phyloP scores from a whole-genome alignment of 768 basidiomycete genomes.

The Podaxis mareebaensis region DNA sequence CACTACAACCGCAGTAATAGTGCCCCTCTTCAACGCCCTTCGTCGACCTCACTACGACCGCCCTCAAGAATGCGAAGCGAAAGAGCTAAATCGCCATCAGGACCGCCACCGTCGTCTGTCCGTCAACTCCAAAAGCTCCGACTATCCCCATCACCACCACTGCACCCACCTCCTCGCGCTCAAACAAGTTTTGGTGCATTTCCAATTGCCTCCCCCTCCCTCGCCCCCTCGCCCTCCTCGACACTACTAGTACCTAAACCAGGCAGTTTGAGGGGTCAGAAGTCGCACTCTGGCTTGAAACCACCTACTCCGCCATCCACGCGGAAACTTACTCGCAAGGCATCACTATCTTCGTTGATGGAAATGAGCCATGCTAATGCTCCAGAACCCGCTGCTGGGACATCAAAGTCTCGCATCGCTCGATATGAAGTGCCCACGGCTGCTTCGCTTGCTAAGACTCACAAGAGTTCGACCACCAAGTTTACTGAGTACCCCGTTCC shows the following conservation, averaged over 20 bases:
- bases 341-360: constrained; percentile 68
- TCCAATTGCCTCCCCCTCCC: constrained; percentile 45
- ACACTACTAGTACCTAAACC: constrained; percentile 66
- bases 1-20: constrained; percentile 57
- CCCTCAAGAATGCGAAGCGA: constrained; percentile 62
- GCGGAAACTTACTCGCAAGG: constrained; percentile 71
- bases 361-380: constrained; percentile 60
- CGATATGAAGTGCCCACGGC: constrained; percentile 81
- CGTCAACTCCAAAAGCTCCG: constrained; percentile 69
- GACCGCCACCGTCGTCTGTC: constrained; percentile 68
- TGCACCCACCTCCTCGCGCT: constrained; percentile 53
- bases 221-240: constrained; percentile 49
- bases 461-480: constrained; percentile 66
- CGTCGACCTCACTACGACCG: constrained; percentile 48
- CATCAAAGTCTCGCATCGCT: constrained; percentile 30
- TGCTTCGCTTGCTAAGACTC: constrained; percentile 75
- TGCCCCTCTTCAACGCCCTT: constrained; percentile 51
- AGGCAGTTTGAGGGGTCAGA: constrained; percentile 78
- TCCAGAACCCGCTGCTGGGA: constrained; percentile 44
- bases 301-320: constrained; percentile 69
- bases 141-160: constrained; percentile 70
- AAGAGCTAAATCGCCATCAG: constrained; percentile 71
- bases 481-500: constrained; percentile 70
- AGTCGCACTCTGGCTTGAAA: constrained; percentile 81
- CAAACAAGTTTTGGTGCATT: constrained; percentile 61